Base-by-base conservation (phyloP, 179 eudicot genomes). In the Drosera spatulata region DNA sequence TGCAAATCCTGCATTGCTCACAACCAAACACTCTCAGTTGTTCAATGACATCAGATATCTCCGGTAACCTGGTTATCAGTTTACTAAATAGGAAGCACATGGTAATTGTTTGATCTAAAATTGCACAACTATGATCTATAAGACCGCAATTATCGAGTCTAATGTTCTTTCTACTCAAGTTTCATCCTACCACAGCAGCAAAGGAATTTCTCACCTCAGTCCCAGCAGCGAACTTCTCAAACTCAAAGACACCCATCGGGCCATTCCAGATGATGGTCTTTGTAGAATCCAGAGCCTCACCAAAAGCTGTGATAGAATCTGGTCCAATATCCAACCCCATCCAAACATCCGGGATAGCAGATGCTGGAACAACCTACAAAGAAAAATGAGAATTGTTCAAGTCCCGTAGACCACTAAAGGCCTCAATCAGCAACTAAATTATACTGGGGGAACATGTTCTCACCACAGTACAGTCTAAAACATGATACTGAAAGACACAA, bases 241-340 rank as follows among this genome's bases (percentile, higher is more conserved):
- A 83, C 76, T 85, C 93, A 53, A 85, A 85, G 44, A 85, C 93
- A 50, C 93, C 93, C 93, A 85, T 83, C 0, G 93, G 93, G 56
- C 93, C 93, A 64, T 85, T 85, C 93, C 93, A 85, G 33, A 85
- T 85, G 38, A 83, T 51, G 58, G 93, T 85, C 70, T 85, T 76
- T 57, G 93, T 85, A 52, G 76, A 77, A 48, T 77, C 84, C 75
- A 85, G 70, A 44, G 84, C 80, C 55, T 83, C 82, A 43, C 63
- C 76, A 72, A 85, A 85, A 8, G 82, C 71, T 70, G 80, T 83
- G 53, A 85, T 69, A 52, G 93, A 83, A 54, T 85, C 93, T 8
- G 93, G 93, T 10, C 93, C 93, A 60, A 85, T 80, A 61, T 85
- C 91, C 58, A 85, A 71, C 6, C 91, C 91, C 91, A 85, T 85